Percentiles rank a stretch among this genome's conserved stretches.
Evolutionary conservation across 768 basidiomycete genomes (phyloP).

Genomic region (Boletus insuetus): DNA sequence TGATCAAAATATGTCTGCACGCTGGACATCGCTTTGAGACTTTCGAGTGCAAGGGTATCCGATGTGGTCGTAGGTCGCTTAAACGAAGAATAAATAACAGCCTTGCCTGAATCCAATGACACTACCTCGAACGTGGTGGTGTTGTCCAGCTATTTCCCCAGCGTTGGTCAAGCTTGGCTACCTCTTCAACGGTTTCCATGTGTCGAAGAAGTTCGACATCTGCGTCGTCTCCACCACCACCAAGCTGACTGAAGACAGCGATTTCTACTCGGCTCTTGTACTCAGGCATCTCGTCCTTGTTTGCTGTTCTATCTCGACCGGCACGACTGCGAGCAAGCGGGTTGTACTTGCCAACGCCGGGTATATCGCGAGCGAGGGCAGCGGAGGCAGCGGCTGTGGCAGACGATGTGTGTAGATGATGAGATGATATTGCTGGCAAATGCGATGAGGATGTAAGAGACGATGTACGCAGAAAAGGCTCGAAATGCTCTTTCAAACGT

Average conservation of each 20-base stretch:
- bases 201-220: conserved; percentile 71
- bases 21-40: conserved; percentile 92
- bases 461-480: conserved; percentile 87
- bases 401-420: conserved; percentile 73
- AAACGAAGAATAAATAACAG: not conserved
- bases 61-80: conserved; percentile 82
- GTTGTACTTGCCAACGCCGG: conserved; percentile 77
- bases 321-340: conserved; percentile 48
- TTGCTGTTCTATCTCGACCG: conserved; percentile 59
- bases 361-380: conserved; percentile 83
- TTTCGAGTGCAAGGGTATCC: conserved; percentile 91
- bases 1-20: conserved; percentile 96
- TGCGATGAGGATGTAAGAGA: conserved; percentile 66
- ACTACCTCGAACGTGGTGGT: conserved; percentile 60
- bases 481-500: conserved; percentile 93
- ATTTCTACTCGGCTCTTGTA: conserved; percentile 73
- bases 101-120: not conserved
- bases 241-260: conserved; percentile 48
- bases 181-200: conserved; percentile 57
- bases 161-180: conserved; percentile 72
- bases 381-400: conserved; percentile 89
- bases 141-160: conserved; percentile 80
- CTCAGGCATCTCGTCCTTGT: conserved; percentile 75
- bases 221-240: conserved; percentile 59
- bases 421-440: conserved; percentile 51